phyloP scores from a whole-genome alignment of 176 grass and related monocot species.

The Elaeis guineensis region DNA sequence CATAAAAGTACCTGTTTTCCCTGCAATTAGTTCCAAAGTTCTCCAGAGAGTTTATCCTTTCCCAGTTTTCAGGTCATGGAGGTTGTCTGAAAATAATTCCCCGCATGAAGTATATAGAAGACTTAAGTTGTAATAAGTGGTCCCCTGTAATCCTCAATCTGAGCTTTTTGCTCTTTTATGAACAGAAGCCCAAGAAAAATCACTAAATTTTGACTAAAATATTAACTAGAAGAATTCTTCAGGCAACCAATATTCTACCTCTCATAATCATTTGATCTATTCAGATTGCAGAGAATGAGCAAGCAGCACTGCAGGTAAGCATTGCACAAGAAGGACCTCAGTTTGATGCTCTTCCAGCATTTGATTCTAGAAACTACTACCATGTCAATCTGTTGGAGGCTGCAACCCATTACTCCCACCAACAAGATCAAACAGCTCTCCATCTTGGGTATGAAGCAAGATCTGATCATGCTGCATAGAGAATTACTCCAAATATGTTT shows the following conservation, averaged over 20 bases:
- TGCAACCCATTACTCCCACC: background rate
- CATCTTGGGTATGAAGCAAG: constrained; percentile 2
- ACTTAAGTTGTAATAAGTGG: no score
- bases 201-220: background rate
- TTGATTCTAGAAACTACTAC: constrained; percentile 53
- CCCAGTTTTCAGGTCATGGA: no score
- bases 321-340: constrained; percentile 20
- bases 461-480: background rate
- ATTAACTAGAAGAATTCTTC: background rate
- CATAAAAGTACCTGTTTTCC: no score
- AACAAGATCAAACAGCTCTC: background rate
- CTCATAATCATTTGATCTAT: background rate
- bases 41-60: no score
- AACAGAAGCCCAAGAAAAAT: no score
- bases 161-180: no score
- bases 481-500: background rate
- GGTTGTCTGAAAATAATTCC: no score
- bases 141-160: no score
- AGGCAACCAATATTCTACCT: background rate
- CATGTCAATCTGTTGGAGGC: constrained; percentile 20
- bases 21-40: no score
- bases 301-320: constrained; percentile 32
- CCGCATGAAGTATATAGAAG: no score
- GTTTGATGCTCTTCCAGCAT: constrained; percentile 18
- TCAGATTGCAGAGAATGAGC: constrained; percentile 45